Percentiles rank a stretch among this genome's conserved stretches.
phyloP scores from a whole-genome alignment of 164 flowering plant species.

The Buxus sempervirens region DNA sequence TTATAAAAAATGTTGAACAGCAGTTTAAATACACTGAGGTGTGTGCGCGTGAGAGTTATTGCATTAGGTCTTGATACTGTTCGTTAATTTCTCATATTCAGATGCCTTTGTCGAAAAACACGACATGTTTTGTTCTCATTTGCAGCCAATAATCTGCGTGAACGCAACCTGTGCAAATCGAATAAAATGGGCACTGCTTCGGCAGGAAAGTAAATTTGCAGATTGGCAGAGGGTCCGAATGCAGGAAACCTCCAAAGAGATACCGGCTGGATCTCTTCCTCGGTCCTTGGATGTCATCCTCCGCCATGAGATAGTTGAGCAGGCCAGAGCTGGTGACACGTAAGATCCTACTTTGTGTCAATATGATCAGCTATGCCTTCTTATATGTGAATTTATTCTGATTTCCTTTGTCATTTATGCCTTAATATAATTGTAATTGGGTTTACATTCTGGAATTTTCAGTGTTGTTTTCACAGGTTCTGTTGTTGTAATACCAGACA shows the following conservation, averaged over 20 bases:
- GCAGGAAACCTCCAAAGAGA: slow-evolving; percentile 98
- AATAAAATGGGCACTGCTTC: slow-evolving; percentile 68
- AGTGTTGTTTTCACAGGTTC: slow-evolving; percentile 96
- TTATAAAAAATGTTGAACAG: slow-evolving; percentile 85
- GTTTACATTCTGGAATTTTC: not conserved
- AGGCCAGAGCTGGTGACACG: slow-evolving; percentile 99
- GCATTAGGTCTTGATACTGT: too few species aligned
- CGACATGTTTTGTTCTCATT: not conserved
- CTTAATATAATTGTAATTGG: not conserved
- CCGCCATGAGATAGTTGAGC: slow-evolving; percentile 98
- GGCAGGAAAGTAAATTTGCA: slow-evolving; percentile 93
- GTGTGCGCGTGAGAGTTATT: not conserved
- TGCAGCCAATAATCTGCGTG: slow-evolving; percentile 86
- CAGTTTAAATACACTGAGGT: slow-evolving; percentile 98
- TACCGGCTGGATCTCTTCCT: slow-evolving; percentile 95
- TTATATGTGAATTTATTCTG: not conserved
- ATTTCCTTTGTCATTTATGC: slow-evolving; percentile 8
- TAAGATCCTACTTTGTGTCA: slow-evolving; percentile 23
- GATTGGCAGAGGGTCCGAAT: slow-evolving; percentile 99
- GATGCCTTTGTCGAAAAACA: too few species aligned
- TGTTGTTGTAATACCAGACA: slow-evolving; percentile 92
- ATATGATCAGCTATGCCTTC: not conserved
- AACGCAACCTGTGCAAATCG: slow-evolving; percentile 65
- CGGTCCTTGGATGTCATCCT: slow-evolving; percentile 95
- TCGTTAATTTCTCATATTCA: too few species aligned